These are phyloP conservation scores for Rubus idaeus DNA, from an alignment of 306 rosid genomes.

Conservation along the genomic window DNA sequence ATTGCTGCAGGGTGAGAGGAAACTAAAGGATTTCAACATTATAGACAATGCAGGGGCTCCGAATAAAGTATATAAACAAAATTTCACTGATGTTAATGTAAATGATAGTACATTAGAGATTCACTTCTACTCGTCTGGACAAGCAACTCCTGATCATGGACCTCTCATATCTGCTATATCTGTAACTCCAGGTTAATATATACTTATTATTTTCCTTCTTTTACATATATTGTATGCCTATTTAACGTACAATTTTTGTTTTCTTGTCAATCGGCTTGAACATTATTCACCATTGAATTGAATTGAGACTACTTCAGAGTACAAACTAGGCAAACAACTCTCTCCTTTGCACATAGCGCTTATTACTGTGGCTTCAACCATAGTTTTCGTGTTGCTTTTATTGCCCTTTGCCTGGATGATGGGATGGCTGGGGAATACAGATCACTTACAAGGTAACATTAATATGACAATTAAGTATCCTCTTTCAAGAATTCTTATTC, in stretches of 20 bases:
- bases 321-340: too few species aligned
- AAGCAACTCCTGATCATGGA: neutral
- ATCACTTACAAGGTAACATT: neutral
- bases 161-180: constrained; percentile 5
- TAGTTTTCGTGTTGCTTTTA: neutral
- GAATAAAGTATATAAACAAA: neutral
- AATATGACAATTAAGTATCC: too few species aligned
- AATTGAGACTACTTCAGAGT: too few species aligned
- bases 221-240: too few species aligned
- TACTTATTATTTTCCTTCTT: too few species aligned
- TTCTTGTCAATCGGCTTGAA: too few species aligned
- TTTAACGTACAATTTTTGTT: too few species aligned
- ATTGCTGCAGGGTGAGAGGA: neutral
- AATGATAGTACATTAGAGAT: neutral
- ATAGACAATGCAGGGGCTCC: neutral
- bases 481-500: too few species aligned
- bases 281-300: too few species aligned
- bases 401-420: neutral
- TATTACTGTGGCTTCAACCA: neutral
- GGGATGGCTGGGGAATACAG: too few species aligned
- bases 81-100: neutral
- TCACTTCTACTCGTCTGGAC: neutral
- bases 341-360: neutral
- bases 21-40: neutral
- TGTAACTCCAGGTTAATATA: neutral